Conservation (phyloP, 1,284 basidiomycete species). For the Puccinia polysora region DNA sequence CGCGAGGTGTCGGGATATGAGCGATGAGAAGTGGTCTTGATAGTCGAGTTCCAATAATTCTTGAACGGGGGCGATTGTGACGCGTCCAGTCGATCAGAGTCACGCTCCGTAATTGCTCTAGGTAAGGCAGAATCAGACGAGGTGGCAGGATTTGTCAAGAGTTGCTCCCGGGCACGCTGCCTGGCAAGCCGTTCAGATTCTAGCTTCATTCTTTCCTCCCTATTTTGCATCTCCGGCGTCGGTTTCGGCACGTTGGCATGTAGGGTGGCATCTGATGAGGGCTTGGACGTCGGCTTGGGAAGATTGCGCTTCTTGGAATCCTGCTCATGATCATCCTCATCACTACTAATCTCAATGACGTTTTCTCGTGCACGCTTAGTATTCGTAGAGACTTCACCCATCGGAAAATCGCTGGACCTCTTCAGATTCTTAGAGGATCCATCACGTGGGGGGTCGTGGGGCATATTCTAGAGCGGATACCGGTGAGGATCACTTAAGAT, state of each 20-base stretch:
- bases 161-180: conserved; percentile 12
- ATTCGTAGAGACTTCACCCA: no score
- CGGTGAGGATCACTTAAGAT: no score
- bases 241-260: background rate
- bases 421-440: background rate
- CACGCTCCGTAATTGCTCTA: background rate
- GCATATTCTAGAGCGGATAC: no score
- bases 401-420: no score
- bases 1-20: conserved; percentile 17
- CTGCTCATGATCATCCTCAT: conserved; percentile 23
- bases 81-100: background rate
- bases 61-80: background rate
- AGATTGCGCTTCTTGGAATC: no score
- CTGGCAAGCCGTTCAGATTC: conserved; percentile 24
- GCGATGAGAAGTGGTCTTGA: conserved; percentile 21
- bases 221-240: background rate
- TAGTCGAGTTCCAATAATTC: conserved; percentile 32
- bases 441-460: conserved; percentile 1
- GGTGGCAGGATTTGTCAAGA: background rate
- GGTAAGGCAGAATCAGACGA: background rate
- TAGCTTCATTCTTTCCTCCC: conserved; percentile 8
- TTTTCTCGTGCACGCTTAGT: background rate
- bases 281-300: no score
- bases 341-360: conserved; percentile 31
- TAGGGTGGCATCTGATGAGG: background rate